Evolutionary conservation across 139 green algal species (phyloP), one percentile per base, ranked within the genome.

Genomic region (Chlorella sp.): DNA sequence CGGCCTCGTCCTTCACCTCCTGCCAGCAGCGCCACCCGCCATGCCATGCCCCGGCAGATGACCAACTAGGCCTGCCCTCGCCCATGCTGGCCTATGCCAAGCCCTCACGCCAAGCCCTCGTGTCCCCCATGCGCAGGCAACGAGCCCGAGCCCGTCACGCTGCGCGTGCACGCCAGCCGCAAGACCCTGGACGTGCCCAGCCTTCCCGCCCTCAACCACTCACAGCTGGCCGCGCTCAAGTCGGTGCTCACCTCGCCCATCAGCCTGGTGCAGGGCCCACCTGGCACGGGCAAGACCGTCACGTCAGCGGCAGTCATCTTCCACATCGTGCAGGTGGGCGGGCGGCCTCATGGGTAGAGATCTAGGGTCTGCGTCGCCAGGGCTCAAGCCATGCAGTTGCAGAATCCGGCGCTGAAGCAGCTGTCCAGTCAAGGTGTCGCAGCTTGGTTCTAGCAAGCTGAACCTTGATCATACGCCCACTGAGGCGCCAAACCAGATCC

Each of bases 201-300:
- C 17, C 86, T 99, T 80, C 95, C 95, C 1, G 91, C 94, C 55
- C 88, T 98, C 34, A 99, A 99, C 83, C 91, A 96, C 74, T 93
- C 83, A 3, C 94, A 75, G 70, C 24, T 69, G n/a, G 62, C 85
- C 26, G 31, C 88, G 10, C 78, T 91, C n/a, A 82, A 80, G 59
- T 72, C 31, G 22, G 83, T 90, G 51, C 70, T 92, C 27, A 61
- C 73, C 33, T 50, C 72, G 32, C 85, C 87, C n/a, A 62, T 92
- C 27, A 88, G 69, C 51, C 80, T 92, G 26, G 90, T 83, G 62
- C 85, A 95, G 79, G 91, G 95, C 22, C 95, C 95, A 0, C 95
- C 95, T 1, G 95, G 95, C 35, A 98, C 95, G 32, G 95, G 95
- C 73, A 99, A 99, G 88, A 99, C 95, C 0, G 95, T 99, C 20